Evolutionary conservation across 305 asterid genomes (phyloP).

Genomic region (Rubia balearica): DNA sequence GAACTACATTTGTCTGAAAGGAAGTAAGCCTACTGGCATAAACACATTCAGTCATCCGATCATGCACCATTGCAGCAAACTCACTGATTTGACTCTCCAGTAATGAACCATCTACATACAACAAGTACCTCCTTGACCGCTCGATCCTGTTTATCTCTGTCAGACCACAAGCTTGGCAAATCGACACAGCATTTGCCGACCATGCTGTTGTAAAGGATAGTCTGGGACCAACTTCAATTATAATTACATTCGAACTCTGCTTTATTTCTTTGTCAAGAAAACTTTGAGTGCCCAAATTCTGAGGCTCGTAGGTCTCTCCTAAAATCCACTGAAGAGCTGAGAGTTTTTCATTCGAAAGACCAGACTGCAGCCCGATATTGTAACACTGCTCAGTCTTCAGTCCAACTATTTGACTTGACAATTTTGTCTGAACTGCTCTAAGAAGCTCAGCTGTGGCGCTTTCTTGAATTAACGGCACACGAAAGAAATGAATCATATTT

Average conservation of each 20-base stretch:
- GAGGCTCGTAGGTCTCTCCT: slow-evolving; percentile 85
- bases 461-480: slow-evolving; percentile 50
- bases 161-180: slow-evolving; percentile 81
- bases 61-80: slow-evolving; percentile 79
- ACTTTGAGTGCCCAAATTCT: slow-evolving; percentile 55
- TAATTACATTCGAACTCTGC: slow-evolving; percentile 21
- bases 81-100: slow-evolving; percentile 52
- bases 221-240: slow-evolving; percentile 92
- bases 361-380: slow-evolving; percentile 58
- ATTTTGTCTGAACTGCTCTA: slow-evolving; percentile 47
- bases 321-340: slow-evolving; percentile 74
- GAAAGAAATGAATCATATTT: slow-evolving; percentile 63
- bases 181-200: slow-evolving; percentile 93
- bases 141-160: slow-evolving; percentile 69
- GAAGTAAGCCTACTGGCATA: slow-evolving; percentile 66
- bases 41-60: slow-evolving; percentile 87
- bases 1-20: slow-evolving; percentile 54
- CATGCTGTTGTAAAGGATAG: slow-evolving; percentile 91
- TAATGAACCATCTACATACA: slow-evolving; percentile 39
- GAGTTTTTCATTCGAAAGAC: slow-evolving; percentile 48
- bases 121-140: slow-evolving; percentile 74
- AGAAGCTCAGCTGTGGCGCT: slow-evolving; percentile 69
- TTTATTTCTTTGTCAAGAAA: slow-evolving; percentile 38
- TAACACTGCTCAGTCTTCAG: slow-evolving; percentile 81
- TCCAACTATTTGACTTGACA: slow-evolving; percentile 51